phyloP scores from a whole-genome alignment of 31 red algal genomes.

The Asparagopsis taxiformis region DNA sequence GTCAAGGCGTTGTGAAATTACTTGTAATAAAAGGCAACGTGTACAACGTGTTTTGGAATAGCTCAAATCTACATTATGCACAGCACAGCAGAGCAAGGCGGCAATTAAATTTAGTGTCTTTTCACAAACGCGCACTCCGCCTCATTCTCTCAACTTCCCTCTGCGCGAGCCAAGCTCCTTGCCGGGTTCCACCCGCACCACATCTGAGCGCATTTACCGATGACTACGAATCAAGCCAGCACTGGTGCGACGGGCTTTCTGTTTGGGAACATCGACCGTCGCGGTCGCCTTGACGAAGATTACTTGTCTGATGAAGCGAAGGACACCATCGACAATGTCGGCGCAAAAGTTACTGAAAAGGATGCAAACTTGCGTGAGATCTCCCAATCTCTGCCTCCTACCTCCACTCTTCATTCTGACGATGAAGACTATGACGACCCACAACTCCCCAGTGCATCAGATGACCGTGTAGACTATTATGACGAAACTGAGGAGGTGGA shows the following conservation, averaged over 20 bases:
- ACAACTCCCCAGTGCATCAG: background rate
- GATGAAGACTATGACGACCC: conserved; percentile 18
- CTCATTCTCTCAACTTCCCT: too few relatives aligned
- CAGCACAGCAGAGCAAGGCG: too few relatives aligned
- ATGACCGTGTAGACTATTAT: background rate
- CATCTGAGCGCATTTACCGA: too few relatives aligned
- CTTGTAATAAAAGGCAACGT: too few relatives aligned
- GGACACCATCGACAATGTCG: conserved; percentile 74
- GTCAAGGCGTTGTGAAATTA: conserved; percentile 41
- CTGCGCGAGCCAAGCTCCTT: too few relatives aligned
- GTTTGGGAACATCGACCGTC: conserved; percentile 90
- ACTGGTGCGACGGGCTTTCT: conserved; percentile 71
- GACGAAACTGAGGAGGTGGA: background rate
- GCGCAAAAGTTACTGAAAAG: conserved; percentile 43
- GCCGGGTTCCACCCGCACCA: too few relatives aligned
- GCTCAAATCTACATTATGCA: too few relatives aligned
- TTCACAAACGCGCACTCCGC: too few relatives aligned
- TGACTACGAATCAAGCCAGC: conserved; percentile 6
- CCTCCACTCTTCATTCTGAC: background rate
- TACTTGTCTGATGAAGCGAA: conserved; percentile 88
- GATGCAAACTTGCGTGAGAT: conserved; percentile 63
- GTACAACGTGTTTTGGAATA: too few relatives aligned
- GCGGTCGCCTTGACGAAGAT: conserved; percentile 87
- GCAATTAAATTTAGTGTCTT: too few relatives aligned
- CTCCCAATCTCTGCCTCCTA: conserved; percentile 17